Percentiles rank a stretch among this genome's conserved stretches.
Evolutionary conservation across 441 rosid species (phyloP).

Genomic region (Euphorbia celastroides): DNA sequence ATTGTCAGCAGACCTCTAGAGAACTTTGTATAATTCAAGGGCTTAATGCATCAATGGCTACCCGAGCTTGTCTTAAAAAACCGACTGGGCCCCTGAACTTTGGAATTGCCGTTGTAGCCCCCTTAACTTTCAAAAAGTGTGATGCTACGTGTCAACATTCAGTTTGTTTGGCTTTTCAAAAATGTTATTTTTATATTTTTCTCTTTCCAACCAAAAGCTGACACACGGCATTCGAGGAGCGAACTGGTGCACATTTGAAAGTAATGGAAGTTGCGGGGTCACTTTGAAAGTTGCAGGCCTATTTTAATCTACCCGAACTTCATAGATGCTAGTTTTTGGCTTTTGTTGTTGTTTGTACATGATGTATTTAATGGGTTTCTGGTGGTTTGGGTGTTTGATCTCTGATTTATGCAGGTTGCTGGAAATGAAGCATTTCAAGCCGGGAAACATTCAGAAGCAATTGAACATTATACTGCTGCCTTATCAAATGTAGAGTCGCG

Average conservation of each 20-base stretch:
- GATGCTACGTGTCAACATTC: no score
- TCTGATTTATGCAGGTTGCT: conserved; percentile 41
- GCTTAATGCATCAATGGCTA: no score
- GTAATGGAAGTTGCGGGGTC: not conserved
- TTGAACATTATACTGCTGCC: conserved; percentile 84
- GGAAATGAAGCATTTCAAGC: conserved; percentile 96
- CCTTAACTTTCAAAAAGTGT: no score
- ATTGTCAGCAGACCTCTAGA: not conserved
- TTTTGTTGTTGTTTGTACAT: not conserved
- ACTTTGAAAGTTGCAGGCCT: not conserved
- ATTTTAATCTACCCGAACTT: not conserved
- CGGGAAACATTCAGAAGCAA: conserved; percentile 84
- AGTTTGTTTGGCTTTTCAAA: no score
- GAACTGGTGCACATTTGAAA: no score
- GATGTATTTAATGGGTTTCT: not conserved
- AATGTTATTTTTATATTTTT: no score
- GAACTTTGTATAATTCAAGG: not conserved
- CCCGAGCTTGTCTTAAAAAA: no score
- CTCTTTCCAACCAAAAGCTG: no score
- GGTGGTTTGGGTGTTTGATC: conserved; percentile 9
- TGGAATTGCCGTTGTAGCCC: no score
- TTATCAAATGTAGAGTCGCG: conserved; percentile 79
- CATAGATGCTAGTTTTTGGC: not conserved
- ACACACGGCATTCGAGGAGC: no score
- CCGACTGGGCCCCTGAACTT: no score